A percentile compares a stretch with the other conserved stretches of the same genome.
Conservation (phyloP, 1,284 basidiomycete species). For the Leccinum colubrinum region DNA sequence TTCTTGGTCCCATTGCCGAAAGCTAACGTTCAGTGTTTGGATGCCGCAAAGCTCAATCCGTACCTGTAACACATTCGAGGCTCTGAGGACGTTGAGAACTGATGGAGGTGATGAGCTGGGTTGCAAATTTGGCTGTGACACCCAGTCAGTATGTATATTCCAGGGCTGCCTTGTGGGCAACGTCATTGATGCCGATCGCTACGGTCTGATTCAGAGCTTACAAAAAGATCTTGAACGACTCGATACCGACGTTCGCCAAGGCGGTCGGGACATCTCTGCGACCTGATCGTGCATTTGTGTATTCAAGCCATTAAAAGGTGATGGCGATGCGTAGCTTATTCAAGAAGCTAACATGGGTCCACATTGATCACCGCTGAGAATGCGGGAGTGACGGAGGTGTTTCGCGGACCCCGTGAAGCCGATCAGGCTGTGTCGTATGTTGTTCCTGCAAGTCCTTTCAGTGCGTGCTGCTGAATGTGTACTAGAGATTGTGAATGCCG, state of each 20-base stretch:
- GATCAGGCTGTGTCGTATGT: no score
- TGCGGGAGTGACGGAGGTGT: no score
- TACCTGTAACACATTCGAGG: slow-evolving; percentile 54
- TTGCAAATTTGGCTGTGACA: slow-evolving; percentile 49
- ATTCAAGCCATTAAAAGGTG: no score
- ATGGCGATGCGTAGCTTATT: no score
- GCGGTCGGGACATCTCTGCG: slow-evolving; percentile 40
- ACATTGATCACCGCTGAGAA: no score
- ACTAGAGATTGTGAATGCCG: no score
- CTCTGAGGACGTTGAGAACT: slow-evolving; percentile 43
- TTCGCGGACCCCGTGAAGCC: no score
- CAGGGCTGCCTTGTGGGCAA: neutral
- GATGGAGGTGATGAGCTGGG: slow-evolving; percentile 56
- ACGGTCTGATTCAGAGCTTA: slow-evolving; percentile 43
- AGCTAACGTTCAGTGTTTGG: slow-evolving; percentile 65
- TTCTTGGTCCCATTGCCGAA: slow-evolving; percentile 30
- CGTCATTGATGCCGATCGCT: neutral
- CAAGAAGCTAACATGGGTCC: no score
- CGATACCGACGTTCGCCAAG: slow-evolving; percentile 44
- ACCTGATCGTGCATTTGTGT: no score
- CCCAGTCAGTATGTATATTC: slow-evolving; percentile 45
- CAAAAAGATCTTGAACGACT: slow-evolving; percentile 51
- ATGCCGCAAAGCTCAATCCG: slow-evolving; percentile 63
- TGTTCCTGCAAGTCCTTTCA: no score
- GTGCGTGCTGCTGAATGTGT: no score